Base-by-base conservation (phyloP, 2,329 filamentous ascomycete species). In the Cladorrhinum sp. region DNA sequence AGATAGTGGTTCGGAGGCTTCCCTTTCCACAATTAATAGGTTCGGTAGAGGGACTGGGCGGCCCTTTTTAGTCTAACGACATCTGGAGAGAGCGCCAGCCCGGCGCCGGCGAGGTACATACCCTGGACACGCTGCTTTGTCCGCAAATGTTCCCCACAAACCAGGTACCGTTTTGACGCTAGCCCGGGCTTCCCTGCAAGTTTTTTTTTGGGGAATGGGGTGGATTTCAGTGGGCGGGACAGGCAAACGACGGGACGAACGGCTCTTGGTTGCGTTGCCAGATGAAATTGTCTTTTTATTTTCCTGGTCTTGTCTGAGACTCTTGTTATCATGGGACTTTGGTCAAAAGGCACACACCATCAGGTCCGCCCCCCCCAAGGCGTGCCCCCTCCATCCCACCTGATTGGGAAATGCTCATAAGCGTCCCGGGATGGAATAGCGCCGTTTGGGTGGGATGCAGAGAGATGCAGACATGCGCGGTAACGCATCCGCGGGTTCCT, bases 111-210 rank as follows among this genome's bases (percentile, higher is more conserved):
- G 57, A 49, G 52, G 45, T 25, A n/a, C n/a, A n/a, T n/a, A 51
- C 54, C 53, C 36, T 58, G 45, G 51, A 16, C 27, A 25, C 57
- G 48, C 45, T 59, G 57, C 54, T 54, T 41, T 52, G 59, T 16
- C 53, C 41, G 56, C 54, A 57, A 49, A 50, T 32, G 16, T 45
- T 56, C 57, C 57, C 62, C 62, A 64, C 59, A 20, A 20, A 9
- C 52, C 55, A 60, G 62, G 57, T 48, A 57, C 62, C 55, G 51
- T 55, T 27, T 59, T 29, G 48, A 56, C 59, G 57, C 59, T 63
- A 63, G 52, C 61, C 27, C 51, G 51, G 58, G 23, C 53, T 12
- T n/a, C 55, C 60, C 45, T 55, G 51, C 29, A 18, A 32, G n/a
- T 18, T 45, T 45, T n/a, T 22, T 45, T 50, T 36, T 36, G 32